Base-by-base conservation (phyloP, 768 basidiomycete species). In the Amanita fuliginea region DNA sequence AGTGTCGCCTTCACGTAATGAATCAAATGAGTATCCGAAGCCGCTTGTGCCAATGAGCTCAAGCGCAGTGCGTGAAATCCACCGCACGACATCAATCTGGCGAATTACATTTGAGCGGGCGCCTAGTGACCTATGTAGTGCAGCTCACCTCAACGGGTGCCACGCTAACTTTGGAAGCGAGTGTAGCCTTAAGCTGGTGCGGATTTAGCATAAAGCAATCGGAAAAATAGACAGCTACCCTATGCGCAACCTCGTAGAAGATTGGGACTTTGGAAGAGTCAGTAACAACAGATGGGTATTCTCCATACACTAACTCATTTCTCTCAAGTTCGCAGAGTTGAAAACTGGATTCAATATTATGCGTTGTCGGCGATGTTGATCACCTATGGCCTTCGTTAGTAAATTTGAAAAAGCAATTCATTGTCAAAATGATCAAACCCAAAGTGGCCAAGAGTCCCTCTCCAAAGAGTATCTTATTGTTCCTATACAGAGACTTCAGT, bases 11-110 rank as follows among this genome's bases (percentile, higher is more conserved):
- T 65, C 64, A 10, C 51, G 56, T 3, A 76, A 60, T 0, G 64
- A 47, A 51, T 73, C 71, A 36, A 74, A 72, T n/a, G 68, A 69
- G 42, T 64, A 61, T 6, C 71, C 71, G 24, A 77, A 62, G 3
- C 75, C 73, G 14, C 68, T 68, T 59, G 71, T 73, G 3, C 72
- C 74, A 37, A 77, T 67, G 37, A 76, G 59, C 51, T 77, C 74
- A 9, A 76, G 62, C 16, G 75, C 72, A 16, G 67, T 61, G 7
- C 75, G 65, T 16, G 68, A 55, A 57, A 64, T 63, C 68, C 70
- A 66, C 10, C 57, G 47, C 9, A 60, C 42, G 7, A 67, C 33
- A 46, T 71, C 67, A 35, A 71, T 53, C 65, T 69, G 44, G 26
- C 24, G 9, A 39, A 22, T 18, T 21, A 46, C 21, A n/a, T 21